Percentiles rank a stretch among this genome's conserved stretches.
phyloP scores from a whole-genome alignment of 2,329 filamentous ascomycete genomes.

The Fusarium tricinctum region DNA sequence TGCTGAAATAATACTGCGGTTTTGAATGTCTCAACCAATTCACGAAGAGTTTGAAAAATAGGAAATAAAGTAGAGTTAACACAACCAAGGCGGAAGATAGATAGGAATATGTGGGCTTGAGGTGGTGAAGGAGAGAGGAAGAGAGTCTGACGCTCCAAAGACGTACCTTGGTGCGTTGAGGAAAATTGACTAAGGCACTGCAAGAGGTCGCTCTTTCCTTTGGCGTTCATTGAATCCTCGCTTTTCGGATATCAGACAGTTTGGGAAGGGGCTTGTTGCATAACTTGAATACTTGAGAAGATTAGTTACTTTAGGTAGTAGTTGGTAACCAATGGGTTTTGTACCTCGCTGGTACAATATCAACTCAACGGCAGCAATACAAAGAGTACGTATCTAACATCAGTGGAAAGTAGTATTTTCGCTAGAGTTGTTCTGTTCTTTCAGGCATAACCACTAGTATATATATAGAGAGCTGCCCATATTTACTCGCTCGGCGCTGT shows the following conservation, averaged over 20 bases:
- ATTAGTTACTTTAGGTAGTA: not conserved
- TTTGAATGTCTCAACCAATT: conserved; percentile 3
- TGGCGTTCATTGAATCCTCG: not conserved
- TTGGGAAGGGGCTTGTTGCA: not conserved
- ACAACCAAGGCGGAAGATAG: conserved; percentile 11
- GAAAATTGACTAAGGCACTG: not conserved
- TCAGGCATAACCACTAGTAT: not conserved
- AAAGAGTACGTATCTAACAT: not conserved
- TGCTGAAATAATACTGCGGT: conserved; percentile 6
- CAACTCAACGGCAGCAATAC: not conserved
- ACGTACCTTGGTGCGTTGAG: not conserved
- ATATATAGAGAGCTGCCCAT: not conserved
- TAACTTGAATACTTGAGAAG: not conserved
- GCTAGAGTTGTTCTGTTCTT: not conserved
- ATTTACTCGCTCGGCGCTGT: not conserved
- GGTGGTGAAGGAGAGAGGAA: conserved; percentile 4
- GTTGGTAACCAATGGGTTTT: not conserved
- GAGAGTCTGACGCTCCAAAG: too few species aligned
- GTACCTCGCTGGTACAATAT: not conserved
- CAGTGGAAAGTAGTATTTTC: not conserved
- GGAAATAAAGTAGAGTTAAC: conserved; percentile 12
- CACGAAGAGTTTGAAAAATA: conserved; percentile 4
- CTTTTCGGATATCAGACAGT: not conserved
- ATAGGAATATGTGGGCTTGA: conserved; percentile 4
- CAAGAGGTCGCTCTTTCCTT: not conserved